Conservation (phyloP, 257 asterid species). For the Hygrophila difformis region DNA sequence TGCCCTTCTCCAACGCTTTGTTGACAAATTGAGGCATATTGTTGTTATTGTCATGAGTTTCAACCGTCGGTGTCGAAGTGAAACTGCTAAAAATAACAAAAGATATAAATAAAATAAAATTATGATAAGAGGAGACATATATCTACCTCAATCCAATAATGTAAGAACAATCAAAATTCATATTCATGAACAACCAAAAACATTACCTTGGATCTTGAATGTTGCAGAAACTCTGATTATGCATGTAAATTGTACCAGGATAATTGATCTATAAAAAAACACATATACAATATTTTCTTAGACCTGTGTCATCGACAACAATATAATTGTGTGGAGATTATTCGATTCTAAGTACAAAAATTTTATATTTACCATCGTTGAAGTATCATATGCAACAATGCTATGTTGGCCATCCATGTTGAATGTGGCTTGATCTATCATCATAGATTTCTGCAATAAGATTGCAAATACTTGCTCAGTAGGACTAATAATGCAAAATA, state of each 20-base stretch:
- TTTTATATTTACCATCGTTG: conserved; percentile 13
- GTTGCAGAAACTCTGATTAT: conserved; percentile 11
- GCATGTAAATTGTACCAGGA: conserved; percentile 14
- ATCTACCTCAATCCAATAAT: not conserved
- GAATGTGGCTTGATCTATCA: conserved; percentile 17
- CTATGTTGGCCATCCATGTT: conserved; percentile 11
- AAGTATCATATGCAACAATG: conserved; percentile 13
- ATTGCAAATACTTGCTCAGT: not conserved
- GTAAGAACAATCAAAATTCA: too few species aligned
- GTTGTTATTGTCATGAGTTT: conserved; percentile 4
- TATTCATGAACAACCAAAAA: too few species aligned
- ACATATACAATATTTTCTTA: too few species aligned
- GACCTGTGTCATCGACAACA: too few species aligned
- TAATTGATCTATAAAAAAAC: conserved; percentile 9
- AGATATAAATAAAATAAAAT: not conserved
- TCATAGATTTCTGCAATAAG: conserved; percentile 16
- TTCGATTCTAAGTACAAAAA: not conserved
- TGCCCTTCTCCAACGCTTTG: conserved; percentile 2
- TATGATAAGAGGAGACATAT: not conserved
- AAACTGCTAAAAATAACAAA: conserved; percentile 1
- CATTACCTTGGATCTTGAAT: conserved; percentile 26
- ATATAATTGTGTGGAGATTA: too few species aligned
- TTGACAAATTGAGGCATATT: not conserved
- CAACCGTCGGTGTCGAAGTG: not conserved
- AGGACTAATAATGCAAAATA: not conserved